Evolutionary conservation across 306 rosid species (phyloP).

Genomic region (Inga leiocalycina): DNA sequence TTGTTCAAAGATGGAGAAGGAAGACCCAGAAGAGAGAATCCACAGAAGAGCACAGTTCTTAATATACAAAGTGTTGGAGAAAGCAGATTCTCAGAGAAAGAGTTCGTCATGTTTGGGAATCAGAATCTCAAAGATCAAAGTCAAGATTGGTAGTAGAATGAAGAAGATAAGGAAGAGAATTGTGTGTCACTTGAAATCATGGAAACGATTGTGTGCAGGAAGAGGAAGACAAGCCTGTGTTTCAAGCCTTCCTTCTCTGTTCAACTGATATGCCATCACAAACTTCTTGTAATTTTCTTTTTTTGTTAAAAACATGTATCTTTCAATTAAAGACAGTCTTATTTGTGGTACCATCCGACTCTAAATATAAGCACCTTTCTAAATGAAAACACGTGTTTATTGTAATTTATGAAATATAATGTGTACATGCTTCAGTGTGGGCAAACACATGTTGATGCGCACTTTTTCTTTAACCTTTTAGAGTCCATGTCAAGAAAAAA

Average conservation of each 20-base stretch:
- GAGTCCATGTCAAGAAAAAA: not conserved
- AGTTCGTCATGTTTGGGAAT: conserved; percentile 51
- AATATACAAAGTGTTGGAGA: conserved; percentile 67
- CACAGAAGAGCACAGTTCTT: conserved; percentile 80
- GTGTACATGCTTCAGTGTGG: not conserved
- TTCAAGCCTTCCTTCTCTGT: conserved; percentile 45
- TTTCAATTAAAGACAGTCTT: no score
- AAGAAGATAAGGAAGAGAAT: conserved; percentile 68
- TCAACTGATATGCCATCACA: conserved; percentile 31
- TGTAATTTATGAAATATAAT: no score
- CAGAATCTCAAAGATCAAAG: conserved; percentile 67
- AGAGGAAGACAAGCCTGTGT: conserved; percentile 39
- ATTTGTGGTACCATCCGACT: no score
- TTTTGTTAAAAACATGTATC: not conserved
- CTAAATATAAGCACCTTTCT: no score
- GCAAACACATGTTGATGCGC: not conserved
- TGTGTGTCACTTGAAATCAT: conserved; percentile 51
- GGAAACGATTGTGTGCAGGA: conserved; percentile 53
- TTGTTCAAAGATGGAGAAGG: conserved; percentile 76
- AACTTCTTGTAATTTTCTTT: not conserved
- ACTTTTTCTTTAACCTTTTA: not conserved
- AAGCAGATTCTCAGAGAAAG: conserved; percentile 51
- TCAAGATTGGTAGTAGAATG: conserved; percentile 74
- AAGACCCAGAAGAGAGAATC: conserved; percentile 66
- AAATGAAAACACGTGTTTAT: no score